phyloP scores from a whole-genome alignment of 1,284 basidiomycete genomes.

The Cryptococcus amylolentus region DNA sequence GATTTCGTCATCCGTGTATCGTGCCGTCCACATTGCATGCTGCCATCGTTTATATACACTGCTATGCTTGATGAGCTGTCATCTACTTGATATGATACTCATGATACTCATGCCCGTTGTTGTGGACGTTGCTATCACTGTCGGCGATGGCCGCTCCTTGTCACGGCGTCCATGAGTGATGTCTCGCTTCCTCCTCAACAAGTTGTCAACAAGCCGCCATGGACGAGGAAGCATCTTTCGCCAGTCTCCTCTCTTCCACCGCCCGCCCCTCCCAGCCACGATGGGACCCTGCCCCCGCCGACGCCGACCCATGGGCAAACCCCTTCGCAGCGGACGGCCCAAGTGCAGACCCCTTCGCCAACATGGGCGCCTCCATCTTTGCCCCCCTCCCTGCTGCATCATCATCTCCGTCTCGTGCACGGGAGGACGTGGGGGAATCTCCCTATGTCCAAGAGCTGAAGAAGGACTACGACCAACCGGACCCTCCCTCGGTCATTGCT shows the following conservation, averaged over 20 bases:
- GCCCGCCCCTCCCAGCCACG: conserved; percentile 26
- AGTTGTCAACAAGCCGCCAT: conserved; percentile 19
- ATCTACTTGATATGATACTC: no score
- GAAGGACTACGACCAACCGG: conserved; percentile 24
- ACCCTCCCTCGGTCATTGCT: conserved; percentile 43
- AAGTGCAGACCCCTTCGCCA: neutral
- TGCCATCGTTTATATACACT: no score
- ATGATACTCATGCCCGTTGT: no score
- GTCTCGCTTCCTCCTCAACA: neutral
- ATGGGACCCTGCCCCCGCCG: conserved; percentile 17
- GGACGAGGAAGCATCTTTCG: conserved; percentile 46
- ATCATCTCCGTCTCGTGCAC: neutral
- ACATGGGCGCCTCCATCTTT: neutral
- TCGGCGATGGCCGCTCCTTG: no score
- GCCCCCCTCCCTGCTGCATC: neutral
- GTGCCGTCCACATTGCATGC: no score
- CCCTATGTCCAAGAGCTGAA: conserved; percentile 33
- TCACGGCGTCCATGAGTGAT: no score
- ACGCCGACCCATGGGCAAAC: conserved; percentile 47
- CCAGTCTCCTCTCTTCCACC: conserved; percentile 40
- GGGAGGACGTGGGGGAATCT: conserved; percentile 11
- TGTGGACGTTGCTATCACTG: no score
- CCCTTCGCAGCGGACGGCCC: conserved; percentile 36
- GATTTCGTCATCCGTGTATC: no score
- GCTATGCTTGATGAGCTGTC: no score